These are phyloP conservation scores for Polyplosphaeria fusca DNA, from an alignment of 495 filamentous ascomycete species.

Conservation along the genomic window DNA sequence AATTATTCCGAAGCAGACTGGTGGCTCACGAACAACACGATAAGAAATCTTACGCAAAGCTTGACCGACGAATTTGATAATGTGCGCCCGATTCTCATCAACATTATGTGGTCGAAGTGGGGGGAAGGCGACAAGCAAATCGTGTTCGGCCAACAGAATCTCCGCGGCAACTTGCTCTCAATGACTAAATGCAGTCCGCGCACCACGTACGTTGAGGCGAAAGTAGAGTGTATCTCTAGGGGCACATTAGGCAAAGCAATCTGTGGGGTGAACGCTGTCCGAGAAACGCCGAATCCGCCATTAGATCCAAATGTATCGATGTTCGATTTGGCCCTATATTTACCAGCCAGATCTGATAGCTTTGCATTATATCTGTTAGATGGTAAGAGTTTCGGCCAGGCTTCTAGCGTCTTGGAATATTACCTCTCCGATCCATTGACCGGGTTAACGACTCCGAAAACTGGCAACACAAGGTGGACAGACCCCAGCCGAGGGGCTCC, in stretches of 20 bases:
- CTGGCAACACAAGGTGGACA: background rate
- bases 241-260: background rate
- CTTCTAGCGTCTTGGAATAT: background rate
- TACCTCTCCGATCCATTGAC: background rate
- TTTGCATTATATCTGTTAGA: background rate
- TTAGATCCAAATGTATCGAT: background rate
- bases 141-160: too few relatives aligned
- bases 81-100: background rate
- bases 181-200: background rate
- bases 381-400: background rate
- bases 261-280: background rate
- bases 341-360: background rate
- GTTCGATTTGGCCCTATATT: background rate
- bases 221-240: background rate
- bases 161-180: background rate
- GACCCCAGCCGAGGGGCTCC: too few relatives aligned
- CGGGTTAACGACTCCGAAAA: background rate
- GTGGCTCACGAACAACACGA: background rate
- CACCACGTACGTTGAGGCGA: background rate
- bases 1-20: background rate
- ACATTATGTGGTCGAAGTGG: too few relatives aligned
- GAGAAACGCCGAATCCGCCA: background rate
- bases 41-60: background rate
- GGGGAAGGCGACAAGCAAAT: too few relatives aligned
- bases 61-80: background rate